Conservation (phyloP, 257 asterid genomes). For the Primulina huaijiensis region DNA sequence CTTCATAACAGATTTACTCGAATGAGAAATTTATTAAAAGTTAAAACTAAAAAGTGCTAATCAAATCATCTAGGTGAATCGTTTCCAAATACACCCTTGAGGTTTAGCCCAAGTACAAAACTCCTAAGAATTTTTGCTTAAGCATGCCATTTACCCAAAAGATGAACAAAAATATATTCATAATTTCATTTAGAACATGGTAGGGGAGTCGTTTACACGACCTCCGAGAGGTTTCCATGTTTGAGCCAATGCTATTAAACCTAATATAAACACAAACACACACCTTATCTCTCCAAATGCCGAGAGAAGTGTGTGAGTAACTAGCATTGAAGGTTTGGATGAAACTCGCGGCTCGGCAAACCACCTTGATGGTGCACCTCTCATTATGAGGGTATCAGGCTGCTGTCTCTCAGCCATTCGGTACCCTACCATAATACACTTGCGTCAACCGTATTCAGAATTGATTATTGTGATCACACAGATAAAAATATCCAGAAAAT, state of each 20-base stretch:
- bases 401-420: slow-evolving; percentile 56
- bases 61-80: too few species aligned
- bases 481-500: background rate
- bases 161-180: too few species aligned
- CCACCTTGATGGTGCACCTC: slow-evolving; percentile 98
- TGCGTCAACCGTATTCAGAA: slow-evolving; percentile 16
- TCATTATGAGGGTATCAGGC: slow-evolving; percentile 80
- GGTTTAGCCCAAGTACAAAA: too few species aligned
- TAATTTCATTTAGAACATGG: too few species aligned
- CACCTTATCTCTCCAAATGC: slow-evolving; percentile 82
- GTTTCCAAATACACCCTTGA: too few species aligned
- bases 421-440: slow-evolving; percentile 44
- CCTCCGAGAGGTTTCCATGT: too few species aligned
- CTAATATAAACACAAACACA: background rate
- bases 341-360: slow-evolving; percentile 95
- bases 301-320: slow-evolving; percentile 81
- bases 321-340: slow-evolving; percentile 96
- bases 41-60: too few species aligned
- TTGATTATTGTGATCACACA: background rate
- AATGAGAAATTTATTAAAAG: too few species aligned
- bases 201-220: too few species aligned
- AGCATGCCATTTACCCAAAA: too few species aligned
- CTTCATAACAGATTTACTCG: too few species aligned
- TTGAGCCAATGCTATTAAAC: background rate
- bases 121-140: too few species aligned